phyloP scores from a whole-genome alignment of 78 protist species.

The Corallochytrium limacisporum region DNA sequence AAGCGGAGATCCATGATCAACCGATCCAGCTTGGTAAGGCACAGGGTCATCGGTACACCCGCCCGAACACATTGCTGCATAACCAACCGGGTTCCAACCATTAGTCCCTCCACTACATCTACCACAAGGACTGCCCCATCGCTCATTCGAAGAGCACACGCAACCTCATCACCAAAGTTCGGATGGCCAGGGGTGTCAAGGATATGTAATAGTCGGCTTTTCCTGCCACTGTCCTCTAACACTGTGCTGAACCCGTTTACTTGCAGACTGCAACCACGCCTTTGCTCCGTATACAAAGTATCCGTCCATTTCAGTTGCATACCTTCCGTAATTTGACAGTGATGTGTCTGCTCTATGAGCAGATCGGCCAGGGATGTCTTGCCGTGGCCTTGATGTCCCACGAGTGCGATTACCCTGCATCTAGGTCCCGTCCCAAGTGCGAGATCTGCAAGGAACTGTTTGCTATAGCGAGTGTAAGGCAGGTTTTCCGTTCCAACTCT shows the following conservation, averaged over 20 bases:
- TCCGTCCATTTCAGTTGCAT: not conserved
- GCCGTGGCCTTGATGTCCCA: slow-evolving; percentile 85
- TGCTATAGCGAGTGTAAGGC: slow-evolving; percentile 25
- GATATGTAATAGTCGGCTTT: too few species aligned
- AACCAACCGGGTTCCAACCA: slow-evolving; percentile 56
- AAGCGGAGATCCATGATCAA: slow-evolving; percentile 41
- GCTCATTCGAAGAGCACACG: slow-evolving; percentile 66
- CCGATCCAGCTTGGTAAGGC: slow-evolving; percentile 22
- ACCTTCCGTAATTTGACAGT: not conserved
- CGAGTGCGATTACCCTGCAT: too few species aligned
- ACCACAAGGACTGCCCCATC: slow-evolving; percentile 88
- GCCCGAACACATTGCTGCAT: not conserved
- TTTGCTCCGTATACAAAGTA: too few species aligned
- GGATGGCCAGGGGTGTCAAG: slow-evolving; percentile 25
- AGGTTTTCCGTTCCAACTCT: too few species aligned
- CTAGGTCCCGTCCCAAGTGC: too few species aligned
- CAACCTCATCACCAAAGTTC: slow-evolving; percentile 26
- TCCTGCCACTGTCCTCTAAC: too few species aligned
- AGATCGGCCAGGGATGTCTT: slow-evolving; percentile 85
- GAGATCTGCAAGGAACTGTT: slow-evolving; percentile 39
- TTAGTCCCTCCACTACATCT: slow-evolving; percentile 92
- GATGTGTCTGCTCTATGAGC: slow-evolving; percentile 77
- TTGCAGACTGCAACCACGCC: too few species aligned
- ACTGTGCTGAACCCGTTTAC: too few species aligned
- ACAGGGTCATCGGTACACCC: not conserved